Conservation (phyloP, 352 stramenopile species). For the Pythium phragmiticola region DNA sequence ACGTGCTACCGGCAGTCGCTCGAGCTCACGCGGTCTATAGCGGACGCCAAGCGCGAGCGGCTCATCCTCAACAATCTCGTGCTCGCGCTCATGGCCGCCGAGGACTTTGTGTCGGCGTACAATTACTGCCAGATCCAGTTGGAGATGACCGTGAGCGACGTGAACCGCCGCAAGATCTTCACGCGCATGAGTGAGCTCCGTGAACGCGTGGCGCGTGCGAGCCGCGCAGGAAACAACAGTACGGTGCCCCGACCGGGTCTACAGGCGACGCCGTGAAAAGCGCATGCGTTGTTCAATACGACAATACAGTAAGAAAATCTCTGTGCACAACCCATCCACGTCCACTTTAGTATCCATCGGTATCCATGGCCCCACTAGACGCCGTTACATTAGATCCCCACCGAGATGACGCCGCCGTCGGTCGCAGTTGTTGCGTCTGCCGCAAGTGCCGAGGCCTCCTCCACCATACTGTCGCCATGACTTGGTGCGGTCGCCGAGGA, state of each 20-base stretch:
- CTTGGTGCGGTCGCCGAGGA: background rate
- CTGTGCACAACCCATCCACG: background rate
- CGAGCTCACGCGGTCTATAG: conserved; percentile 67
- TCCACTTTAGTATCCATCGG: no score
- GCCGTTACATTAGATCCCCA: conserved; percentile 19
- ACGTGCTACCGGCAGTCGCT: conserved; percentile 76
- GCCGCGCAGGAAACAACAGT: background rate
- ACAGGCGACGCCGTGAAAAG: background rate
- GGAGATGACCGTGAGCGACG: conserved; percentile 59
- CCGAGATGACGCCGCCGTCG: conserved; percentile 15
- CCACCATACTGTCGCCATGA: no score
- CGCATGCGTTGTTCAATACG: background rate
- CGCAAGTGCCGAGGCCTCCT: no score
- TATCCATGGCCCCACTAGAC: no score
- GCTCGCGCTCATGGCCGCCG: conserved; percentile 62
- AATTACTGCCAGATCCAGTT: conserved; percentile 68
- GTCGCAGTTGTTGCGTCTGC: background rate
- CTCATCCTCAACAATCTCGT: conserved; percentile 86
- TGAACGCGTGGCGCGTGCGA: conserved; percentile 38
- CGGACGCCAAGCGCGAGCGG: conserved; percentile 73
- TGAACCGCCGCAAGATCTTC: conserved; percentile 81
- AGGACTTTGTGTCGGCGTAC: conserved; percentile 57
- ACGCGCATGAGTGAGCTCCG: conserved; percentile 70
- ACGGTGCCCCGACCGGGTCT: background rate
- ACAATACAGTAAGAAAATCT: no score